Base-by-base conservation (phyloP, 495 filamentous ascomycete species). In the Aspergillus sclerotioniger region DNA sequence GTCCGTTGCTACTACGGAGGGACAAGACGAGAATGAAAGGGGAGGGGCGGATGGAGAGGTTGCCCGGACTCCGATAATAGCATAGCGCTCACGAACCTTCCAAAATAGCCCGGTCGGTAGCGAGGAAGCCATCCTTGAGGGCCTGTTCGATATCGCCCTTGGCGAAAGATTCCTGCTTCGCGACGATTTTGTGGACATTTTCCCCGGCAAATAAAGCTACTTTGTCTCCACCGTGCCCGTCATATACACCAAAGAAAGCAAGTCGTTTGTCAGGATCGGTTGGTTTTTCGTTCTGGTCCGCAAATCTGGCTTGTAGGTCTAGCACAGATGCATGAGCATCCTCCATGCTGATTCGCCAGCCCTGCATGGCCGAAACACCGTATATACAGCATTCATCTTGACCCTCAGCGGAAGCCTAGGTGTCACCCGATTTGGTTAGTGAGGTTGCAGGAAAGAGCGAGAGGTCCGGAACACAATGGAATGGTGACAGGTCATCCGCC, bases 271-370 rank as follows among this genome's bases (percentile, higher is more conserved):
- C 88, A 50, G 80, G 71, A 49, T 75, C 71, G 51, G 87, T 86
- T 37, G 81, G 77, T 71, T 86, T 85, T 51, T 81, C 76, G 35
- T 82, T 78, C 45, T 79, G 73, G 45, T 79, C 77, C 54, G 79
- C 76, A 54, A 70, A 75, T 59, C 80, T 80, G 58, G 87, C 82
- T 65, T 95, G 83, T 59, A 98, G 84, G 73, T 98, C 90, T 66
- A 98, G 88, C 28, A 96, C 73, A 19, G 88, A 82, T 37, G 90
- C 90, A 76, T 98, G 94, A 56, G 94, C 86, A 68, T 98, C 94
- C 72, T 98, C 94, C 94, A 98, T 98, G 75, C 90, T 95, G 73
- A 98, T 97, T 75, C 94, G 89, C 94, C 94, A 98, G 79, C 94
- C 94, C 76, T 98, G 94, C 94, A 98, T 98, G 73, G 90, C 90